These are phyloP conservation scores for Ensete glaucum DNA, from an alignment of 176 grass and related monocot species.

Conservation along the genomic window DNA sequence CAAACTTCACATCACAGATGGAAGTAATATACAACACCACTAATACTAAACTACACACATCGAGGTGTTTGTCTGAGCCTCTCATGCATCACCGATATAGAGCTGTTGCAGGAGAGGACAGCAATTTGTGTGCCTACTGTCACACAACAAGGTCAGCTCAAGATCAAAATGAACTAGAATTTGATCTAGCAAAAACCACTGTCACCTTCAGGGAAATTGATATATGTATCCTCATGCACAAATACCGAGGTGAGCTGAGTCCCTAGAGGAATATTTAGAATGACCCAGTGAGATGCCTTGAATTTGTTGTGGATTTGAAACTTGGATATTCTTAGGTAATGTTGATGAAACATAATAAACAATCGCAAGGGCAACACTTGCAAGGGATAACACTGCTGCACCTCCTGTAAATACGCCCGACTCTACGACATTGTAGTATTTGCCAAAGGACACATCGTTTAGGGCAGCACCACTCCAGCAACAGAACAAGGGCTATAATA, in stretches of 20 bases:
- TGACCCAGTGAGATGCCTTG: constrained; percentile 78
- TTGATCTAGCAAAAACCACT: not conserved
- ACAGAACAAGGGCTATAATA: constrained; percentile 76
- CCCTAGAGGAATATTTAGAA: constrained; percentile 59
- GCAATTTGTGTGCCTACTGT: not conserved
- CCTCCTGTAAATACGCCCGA: constrained; percentile 82
- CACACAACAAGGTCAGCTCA: not conserved
- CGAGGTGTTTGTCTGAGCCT: not conserved
- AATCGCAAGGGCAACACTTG: too few species aligned
- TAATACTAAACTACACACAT: not conserved
- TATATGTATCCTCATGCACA: constrained; percentile 95
- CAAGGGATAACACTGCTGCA: constrained; percentile 73
- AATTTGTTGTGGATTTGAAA: constrained; percentile 31
- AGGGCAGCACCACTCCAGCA: constrained; percentile 78
- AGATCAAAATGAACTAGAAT: not conserved
- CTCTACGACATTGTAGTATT: constrained; percentile 81
- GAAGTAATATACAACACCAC: not conserved
- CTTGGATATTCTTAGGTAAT: constrained; percentile 35
- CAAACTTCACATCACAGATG: not conserved
- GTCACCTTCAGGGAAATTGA: constrained; percentile 47
- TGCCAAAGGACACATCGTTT: constrained; percentile 87
- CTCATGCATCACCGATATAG: not conserved
- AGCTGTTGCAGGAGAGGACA: not conserved
- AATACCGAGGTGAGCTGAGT: constrained; percentile 68
- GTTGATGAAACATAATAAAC: constrained; percentile 44